Conservation (phyloP, 129 eudicot species). For the Pseudognaphalium luteoalbum region DNA sequence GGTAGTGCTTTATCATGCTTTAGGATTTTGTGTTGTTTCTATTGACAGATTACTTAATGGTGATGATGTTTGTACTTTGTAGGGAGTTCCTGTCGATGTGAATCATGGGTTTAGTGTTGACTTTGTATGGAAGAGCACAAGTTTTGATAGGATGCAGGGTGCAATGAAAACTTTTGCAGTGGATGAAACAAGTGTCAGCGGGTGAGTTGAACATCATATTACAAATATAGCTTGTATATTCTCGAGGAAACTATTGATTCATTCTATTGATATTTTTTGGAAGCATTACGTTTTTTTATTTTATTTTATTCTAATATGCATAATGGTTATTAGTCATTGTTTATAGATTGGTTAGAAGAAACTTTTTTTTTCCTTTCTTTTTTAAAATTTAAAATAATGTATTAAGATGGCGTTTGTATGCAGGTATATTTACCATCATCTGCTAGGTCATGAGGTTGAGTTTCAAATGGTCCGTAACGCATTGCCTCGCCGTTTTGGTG, state of each 20-base stretch:
- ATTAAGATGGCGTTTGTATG: conserved; percentile 7
- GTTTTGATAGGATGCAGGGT: conserved; percentile 97
- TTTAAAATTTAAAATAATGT: not conserved
- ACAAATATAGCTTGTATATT: not conserved
- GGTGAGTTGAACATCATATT: conserved; percentile 51
- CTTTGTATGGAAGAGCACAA: conserved; percentile 98
- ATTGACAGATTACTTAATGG: conserved; percentile 19
- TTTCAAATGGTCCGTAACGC: conserved; percentile 96
- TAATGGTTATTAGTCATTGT: not conserved
- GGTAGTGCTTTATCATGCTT: conserved; percentile 38
- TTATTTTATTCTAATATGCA: not conserved
- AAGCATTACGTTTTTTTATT: no score
- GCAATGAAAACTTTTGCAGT: conserved; percentile 97
- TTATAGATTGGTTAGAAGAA: not conserved
- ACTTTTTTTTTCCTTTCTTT: not conserved
- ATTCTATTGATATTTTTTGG: not conserved
- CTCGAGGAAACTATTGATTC: conserved; percentile 7
- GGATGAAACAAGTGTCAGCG: conserved; percentile 99
- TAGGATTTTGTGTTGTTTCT: not conserved
- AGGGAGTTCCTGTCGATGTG: conserved; percentile 93
- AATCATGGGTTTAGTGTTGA: conserved; percentile 92
- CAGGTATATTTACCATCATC: conserved; percentile 92
- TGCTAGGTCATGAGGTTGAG: conserved; percentile 95
- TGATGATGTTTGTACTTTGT: conserved; percentile 29
- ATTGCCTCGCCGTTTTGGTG: conserved; percentile 93